Base-by-base conservation (phyloP, 176 grass and related monocot species). In the Juncus effusus region DNA sequence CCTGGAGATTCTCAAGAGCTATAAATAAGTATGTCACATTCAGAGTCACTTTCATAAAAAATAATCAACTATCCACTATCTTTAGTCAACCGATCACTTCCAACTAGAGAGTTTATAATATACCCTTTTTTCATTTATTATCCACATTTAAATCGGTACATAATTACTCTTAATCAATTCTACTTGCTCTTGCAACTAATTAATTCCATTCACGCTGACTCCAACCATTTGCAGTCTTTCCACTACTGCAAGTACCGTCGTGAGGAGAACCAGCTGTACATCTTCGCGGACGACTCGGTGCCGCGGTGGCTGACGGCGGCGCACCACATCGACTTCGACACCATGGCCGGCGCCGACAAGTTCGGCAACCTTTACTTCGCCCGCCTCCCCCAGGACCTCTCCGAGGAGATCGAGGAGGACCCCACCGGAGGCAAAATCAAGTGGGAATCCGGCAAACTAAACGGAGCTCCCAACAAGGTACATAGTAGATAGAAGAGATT, bases 201-300 rank as follows among this genome's bases (percentile, higher is more conserved):
- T 61, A 56, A 10, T 11, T 56, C 42, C 7, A 36, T 61, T 47
- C 51, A 60, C 61, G 16, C 11, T 63, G 8, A 15, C 51, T 71
- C 76, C 79, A 79, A 88, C 75, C 11, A 42, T 69, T 79, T 78
- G 85, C 76, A 99, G 95, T 90, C 89, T 7, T 99, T 99, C 66
- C 95, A 94, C 74, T 99, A 99, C 75, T 99, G 95, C 95, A 99
- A 99, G 81, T 99, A 94, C 63, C 89, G 95, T 56, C 75, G 89
- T 68, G 95, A 99, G 37, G 95, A 99, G 69, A 99, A 99, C 51
- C 95, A 99, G 64, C 81, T 99, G 13, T 99, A 94, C 53, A 94
- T 99, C 38, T 99, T 99, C 4, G 95, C 95, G 41, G 95, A 99
- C 84, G 95, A 90, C 50, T 75, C 69, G 68, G 89, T 99, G 51